These are phyloP conservation scores for Poa pratensis DNA, from an alignment of 176 grass and related monocot genomes.

Conservation along the genomic window DNA sequence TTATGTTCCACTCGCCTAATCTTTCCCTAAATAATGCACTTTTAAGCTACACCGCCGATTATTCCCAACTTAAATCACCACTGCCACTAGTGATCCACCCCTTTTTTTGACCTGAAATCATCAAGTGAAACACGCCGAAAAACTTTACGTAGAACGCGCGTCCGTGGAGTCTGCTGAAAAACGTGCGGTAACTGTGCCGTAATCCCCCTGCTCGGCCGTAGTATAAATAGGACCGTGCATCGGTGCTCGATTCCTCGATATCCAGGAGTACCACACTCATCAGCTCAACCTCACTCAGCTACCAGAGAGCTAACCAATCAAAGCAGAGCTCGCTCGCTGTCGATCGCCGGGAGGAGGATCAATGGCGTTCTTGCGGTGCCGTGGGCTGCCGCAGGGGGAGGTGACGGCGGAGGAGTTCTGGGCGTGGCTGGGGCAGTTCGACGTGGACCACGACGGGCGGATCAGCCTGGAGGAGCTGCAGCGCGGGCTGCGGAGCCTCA, in stretches of 20 bases:
- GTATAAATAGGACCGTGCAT: conserved; percentile 4
- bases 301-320: not conserved
- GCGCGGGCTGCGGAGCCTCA: conserved; percentile 59
- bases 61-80: conserved; percentile 20
- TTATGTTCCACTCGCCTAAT: not conserved
- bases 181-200: conserved; percentile 4
- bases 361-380: conserved; percentile 63
- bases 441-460: conserved; percentile 58
- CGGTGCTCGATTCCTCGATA: too few species aligned
- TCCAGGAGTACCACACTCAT: not conserved
- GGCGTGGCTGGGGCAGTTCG: conserved; percentile 83
- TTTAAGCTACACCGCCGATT: conserved; percentile 34
- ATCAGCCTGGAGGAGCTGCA: conserved; percentile 72
- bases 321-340: not conserved
- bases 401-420: conserved; percentile 69
- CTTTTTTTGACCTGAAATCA: not conserved
- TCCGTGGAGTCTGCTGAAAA: not conserved
- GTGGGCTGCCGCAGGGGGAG: conserved; percentile 63
- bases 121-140: not conserved
- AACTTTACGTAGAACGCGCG: not conserved
- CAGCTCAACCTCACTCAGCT: not conserved
- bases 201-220: not conserved
- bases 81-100: conserved; percentile 17
- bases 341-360: not conserved
- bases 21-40: not conserved